Conservation (phyloP, 148 eudicot genomes). For the Rhododendron henanense region DNA sequence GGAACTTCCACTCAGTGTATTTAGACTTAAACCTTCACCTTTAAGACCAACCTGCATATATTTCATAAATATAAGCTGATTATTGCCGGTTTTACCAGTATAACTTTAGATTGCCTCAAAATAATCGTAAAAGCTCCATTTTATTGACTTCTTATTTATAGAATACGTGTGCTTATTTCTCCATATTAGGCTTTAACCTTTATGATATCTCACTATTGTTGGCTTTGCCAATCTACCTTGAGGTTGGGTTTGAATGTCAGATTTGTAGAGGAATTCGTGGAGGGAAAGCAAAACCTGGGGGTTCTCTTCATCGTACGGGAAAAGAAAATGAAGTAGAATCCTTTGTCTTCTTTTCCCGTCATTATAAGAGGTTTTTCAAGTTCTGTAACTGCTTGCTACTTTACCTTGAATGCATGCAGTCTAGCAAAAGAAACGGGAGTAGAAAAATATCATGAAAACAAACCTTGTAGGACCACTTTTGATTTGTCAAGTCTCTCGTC, state of each 20-base stretch:
- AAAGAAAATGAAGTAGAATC: neutral
- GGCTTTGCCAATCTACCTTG: neutral
- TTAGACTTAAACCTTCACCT: slow-evolving; percentile 66
- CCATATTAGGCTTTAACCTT: too few species aligned
- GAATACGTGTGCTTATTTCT: neutral
- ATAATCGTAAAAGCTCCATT: neutral
- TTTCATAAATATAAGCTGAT: neutral
- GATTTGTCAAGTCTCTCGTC: slow-evolving; percentile 65
- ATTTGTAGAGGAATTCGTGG: neutral
- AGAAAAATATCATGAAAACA: slow-evolving; percentile 1
- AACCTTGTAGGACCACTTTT: slow-evolving; percentile 89
- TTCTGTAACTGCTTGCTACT: neutral
- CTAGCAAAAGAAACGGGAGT: neutral
- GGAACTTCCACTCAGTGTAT: slow-evolving; percentile 62
- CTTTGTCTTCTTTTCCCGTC: neutral
- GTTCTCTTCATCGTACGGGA: neutral
- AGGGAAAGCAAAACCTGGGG: neutral
- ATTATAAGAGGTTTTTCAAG: neutral
- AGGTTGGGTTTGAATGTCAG: neutral
- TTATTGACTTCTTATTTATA: neutral
- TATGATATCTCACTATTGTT: neutral
- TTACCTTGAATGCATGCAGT: neutral
- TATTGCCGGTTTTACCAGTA: neutral
- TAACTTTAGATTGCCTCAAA: neutral
- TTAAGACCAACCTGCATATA: slow-evolving; percentile 61